Evolutionary conservation across 768 basidiomycete species (phyloP), one percentile per base, ranked within the genome.

Genomic region (Rhodotorula babjevae): DNA sequence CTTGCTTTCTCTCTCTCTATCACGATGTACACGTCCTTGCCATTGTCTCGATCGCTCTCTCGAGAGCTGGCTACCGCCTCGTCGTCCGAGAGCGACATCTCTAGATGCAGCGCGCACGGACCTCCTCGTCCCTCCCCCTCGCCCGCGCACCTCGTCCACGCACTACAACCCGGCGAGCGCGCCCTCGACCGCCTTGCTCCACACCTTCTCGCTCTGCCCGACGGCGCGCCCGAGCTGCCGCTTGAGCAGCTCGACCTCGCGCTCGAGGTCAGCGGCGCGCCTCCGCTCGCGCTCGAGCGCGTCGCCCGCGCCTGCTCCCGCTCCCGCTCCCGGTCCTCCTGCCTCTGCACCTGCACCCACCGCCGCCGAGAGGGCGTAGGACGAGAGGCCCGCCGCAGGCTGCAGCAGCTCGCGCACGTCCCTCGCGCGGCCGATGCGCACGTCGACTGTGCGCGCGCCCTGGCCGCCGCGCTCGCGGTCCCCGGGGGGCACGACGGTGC

Each of bases 121-220:
- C n/a, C n/a, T n/a, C n/a, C n/a, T n/a, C 18, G 14, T 46, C 44
- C 44, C 14, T 3, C 44, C 3, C 8, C 44, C 18, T 46, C 47
- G 47, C 21, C 18, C 21, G n/a, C n/a, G n/a, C 25, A 2, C 29
- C 27, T n/a, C n/a, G 27, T 33, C 3, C 55, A 6, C n/a, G 3
- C 27, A n/a, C 42, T 6, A 2, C 61, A 16, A 58, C 11, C 57
- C 36, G 47, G 27, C 61, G 25, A 75, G 19, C 25, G 76, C 72
- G 52, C 78, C 67, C 57, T 83, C 80, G 27, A 83, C 82, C 6
- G 83, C 76, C 12, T 74, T 78, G 40, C 76, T 78, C 83, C 83
- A 84, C 80, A 84, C 82, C 68, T 78, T 78, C 52, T 83, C 82
- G 72, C 83, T 83, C 63, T 83, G 77, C 66, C 79, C 76, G 23